Percentiles rank a stretch among this genome's conserved stretches.
Evolutionary conservation across 106 monocot species (phyloP).

Genomic region (Allium fistulosum): DNA sequence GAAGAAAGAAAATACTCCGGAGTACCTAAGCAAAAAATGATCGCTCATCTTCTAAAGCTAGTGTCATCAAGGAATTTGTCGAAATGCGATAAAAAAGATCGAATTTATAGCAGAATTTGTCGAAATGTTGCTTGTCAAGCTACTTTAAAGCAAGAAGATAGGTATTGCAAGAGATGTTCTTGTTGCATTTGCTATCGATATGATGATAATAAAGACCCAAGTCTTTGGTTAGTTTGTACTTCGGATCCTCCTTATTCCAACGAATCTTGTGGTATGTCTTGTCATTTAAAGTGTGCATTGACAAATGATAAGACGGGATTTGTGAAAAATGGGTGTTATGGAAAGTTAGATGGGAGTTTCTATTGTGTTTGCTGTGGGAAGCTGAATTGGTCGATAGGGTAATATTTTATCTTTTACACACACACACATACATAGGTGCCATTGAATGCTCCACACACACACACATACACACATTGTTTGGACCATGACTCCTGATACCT

Average conservation of each 20-base stretch:
- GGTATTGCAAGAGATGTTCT: slow-evolving; percentile 85
- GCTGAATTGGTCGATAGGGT: slow-evolving; percentile 76
- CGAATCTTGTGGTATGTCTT: slow-evolving; percentile 43
- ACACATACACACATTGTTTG: no score
- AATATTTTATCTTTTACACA: slow-evolving; percentile 4
- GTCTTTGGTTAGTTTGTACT: slow-evolving; percentile 83
- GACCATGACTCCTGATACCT: no score
- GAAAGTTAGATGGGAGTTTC: slow-evolving; percentile 78
- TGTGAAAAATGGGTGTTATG: slow-evolving; percentile 31
- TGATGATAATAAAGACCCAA: slow-evolving; percentile 98
- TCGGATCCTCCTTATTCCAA: slow-evolving; percentile 49
- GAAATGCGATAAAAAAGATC: slow-evolving; percentile 46
- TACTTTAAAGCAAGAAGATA: slow-evolving; percentile 36
- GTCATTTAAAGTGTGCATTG: slow-evolving; percentile 86
- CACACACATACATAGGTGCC: no score
- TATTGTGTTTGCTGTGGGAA: slow-evolving; percentile 90
- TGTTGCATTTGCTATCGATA: slow-evolving; percentile 84
- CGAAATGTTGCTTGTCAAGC: slow-evolving; percentile 77
- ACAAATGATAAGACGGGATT: slow-evolving; percentile 71
- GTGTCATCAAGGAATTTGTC: slow-evolving; percentile 48
- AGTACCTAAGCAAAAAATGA: slow-evolving; percentile 83
- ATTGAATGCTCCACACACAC: no score
- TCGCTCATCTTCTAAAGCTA: slow-evolving; percentile 65
- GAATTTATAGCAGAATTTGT: slow-evolving; percentile 36
- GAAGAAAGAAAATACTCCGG: slow-evolving; percentile 92